phyloP scores from a whole-genome alignment of 202 grass and related monocot genomes.

The Elaeis oleifera region DNA sequence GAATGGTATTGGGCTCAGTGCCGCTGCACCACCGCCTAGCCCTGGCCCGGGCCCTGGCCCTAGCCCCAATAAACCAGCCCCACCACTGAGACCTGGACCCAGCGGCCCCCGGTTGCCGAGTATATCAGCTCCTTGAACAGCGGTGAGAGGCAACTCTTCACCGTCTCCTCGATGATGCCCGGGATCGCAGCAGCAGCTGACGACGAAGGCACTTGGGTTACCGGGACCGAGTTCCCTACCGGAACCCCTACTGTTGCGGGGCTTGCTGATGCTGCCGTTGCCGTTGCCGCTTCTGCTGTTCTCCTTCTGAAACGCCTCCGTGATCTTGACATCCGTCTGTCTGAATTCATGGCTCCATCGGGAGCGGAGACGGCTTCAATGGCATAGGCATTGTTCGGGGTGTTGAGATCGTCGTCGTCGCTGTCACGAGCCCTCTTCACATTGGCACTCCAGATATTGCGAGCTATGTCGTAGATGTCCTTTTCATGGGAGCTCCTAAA shows the following conservation, averaged over 20 bases:
- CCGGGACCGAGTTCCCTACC: conserved; percentile 21
- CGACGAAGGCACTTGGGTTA: background rate
- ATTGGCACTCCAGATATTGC: conserved; percentile 66
- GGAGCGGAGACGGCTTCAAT: conserved; percentile 2
- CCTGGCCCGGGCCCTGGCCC: conserved; percentile 28
- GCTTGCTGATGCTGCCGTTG: background rate
- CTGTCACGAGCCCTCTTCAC: conserved; percentile 43
- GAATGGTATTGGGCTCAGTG: background rate
- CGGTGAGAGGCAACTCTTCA: conserved; percentile 44
- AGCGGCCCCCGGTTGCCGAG: conserved; percentile 21
- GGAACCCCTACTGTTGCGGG: conserved; percentile 11
- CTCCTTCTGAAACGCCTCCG: conserved; percentile 12
- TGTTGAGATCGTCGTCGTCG: conserved; percentile 41
- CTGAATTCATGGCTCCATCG: conserved; percentile 7
- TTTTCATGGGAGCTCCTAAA: conserved; percentile 72
- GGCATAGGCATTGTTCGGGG: background rate
- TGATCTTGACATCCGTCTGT: conserved; percentile 10
- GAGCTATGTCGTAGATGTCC: conserved; percentile 75
- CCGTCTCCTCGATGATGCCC: conserved; percentile 38
- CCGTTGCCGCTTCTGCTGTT: background rate
- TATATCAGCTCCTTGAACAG: conserved; percentile 69
- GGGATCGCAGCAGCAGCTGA: background rate
- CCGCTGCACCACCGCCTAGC: conserved; percentile 12
- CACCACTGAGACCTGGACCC: conserved; percentile 15
- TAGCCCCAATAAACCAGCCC: conserved; percentile 27